Base-by-base conservation (phyloP, 306 rosid species). In the Morella rubra region DNA sequence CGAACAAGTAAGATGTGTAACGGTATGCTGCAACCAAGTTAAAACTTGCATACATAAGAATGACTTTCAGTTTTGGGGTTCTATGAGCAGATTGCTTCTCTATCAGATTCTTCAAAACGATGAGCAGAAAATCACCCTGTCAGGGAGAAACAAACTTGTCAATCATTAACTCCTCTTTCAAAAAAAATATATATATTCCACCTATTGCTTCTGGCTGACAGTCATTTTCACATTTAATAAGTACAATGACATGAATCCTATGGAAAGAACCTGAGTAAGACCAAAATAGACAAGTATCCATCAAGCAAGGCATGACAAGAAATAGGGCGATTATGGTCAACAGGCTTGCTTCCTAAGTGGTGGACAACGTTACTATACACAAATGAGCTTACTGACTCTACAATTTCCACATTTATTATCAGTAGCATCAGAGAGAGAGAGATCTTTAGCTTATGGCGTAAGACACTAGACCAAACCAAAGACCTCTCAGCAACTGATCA, bases 101-200 rank as follows among this genome's bases (percentile, higher is more conserved):
- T 77, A 87, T 80, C 75, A 94, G 78, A 87, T 87, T 90, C 90
- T 89, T 94, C 75, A 91, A 75, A 71, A 94, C 89, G 84, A 91
- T 86, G 66, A 94, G 93, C 72, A 94, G 90, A 84, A 94, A 94
- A 84, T 94, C 98, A 44, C 97, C 96, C 97, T 90, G 88, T 80
- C 83, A 73, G 49, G 61, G 59, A 42, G 49, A 14, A 69, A 73
- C 65, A 80, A 15, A n/a, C 20, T 71, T 47, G 49, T 44, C 67
- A 73, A 72, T 20, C 60, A 47, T 46, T 50, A 15, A 40, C 18
- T 61, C 37, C n/a, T 32, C 32, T 61, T 27, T 44, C 27, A 24
- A 24, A 24, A 24, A 24, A 24, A 24, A 24, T 24, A 24, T 24
- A 24, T 24, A 24, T 24, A 27, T 11, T 61, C 44, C 67, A 61